Evolutionary conservation across 768 basidiomycete genomes (phyloP).

Genomic region (Kwoniella dejecticola): DNA sequence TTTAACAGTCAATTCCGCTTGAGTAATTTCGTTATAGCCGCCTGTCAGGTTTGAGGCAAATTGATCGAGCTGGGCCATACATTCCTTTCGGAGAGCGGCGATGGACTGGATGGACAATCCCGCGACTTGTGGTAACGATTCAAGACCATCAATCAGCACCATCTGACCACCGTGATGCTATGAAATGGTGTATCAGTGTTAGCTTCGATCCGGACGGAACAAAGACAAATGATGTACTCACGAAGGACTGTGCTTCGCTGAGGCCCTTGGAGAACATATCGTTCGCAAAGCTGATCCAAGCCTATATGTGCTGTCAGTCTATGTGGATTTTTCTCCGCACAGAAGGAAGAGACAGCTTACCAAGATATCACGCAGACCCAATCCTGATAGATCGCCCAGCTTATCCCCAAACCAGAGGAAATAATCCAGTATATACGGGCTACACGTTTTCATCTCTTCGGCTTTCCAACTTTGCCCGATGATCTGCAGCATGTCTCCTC

Average conservation of each 20-base stretch:
- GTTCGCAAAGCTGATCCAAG: conserved; percentile 91
- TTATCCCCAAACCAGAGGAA: conserved; percentile 72
- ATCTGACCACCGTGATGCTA: conserved; percentile 92
- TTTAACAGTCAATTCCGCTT: conserved; percentile 16
- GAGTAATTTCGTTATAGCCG: background rate
- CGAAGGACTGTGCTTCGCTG: conserved; percentile 28
- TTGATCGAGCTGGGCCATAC: conserved; percentile 61
- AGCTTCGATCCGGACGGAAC: too few relatives aligned
- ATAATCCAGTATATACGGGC: conserved; percentile 71
- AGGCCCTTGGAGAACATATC: conserved; percentile 57
- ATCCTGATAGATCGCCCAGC: conserved; percentile 62
- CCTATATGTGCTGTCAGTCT: conserved; percentile 59
- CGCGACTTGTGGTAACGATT: conserved; percentile 71
- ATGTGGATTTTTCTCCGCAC: background rate
- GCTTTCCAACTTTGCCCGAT: conserved; percentile 69
- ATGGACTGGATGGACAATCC: conserved; percentile 67
- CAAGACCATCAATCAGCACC: conserved; percentile 87
- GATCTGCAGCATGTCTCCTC: conserved; percentile 75
- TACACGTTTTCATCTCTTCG: conserved; percentile 63
- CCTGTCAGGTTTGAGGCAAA: conserved; percentile 10
- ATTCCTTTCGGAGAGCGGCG: conserved; percentile 65
- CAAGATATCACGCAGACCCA: conserved; percentile 83
- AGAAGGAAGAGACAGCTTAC: conserved; percentile 60
- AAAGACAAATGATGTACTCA: too few relatives aligned
- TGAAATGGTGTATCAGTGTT: background rate